A percentile compares a stretch with the other conserved stretches of the same genome.
Conservation (phyloP, 192 early-diverging fungal species). For the Coemansia sp. region DNA sequence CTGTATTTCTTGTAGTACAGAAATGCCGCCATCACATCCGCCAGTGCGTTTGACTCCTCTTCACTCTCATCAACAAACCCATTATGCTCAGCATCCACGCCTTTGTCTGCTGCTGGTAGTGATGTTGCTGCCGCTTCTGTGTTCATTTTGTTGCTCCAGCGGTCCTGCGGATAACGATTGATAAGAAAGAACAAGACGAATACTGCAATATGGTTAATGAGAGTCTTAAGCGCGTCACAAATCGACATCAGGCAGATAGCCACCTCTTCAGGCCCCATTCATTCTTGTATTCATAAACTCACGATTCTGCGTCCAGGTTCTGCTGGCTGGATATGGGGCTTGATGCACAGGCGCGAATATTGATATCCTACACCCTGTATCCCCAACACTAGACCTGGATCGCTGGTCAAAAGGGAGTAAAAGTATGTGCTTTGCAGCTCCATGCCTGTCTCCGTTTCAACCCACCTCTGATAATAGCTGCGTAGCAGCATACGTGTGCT, state of each 20-base stretch:
- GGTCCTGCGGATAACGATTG: background rate
- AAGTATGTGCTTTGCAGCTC: background rate
- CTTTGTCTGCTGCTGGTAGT: background rate
- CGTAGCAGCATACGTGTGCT: background rate
- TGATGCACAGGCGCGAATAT: background rate
- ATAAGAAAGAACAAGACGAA: background rate
- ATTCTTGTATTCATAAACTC: background rate
- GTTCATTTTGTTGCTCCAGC: background rate
- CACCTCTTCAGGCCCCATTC: background rate
- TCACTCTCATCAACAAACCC: conserved; percentile 6
- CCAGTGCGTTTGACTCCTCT: conserved; percentile 32
- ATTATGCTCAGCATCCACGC: background rate
- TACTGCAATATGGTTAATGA: background rate
- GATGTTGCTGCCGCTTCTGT: background rate
- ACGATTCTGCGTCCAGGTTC: background rate
- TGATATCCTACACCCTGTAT: background rate
- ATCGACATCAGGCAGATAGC: background rate
- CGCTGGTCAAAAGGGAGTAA: background rate
- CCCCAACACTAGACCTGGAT: background rate
- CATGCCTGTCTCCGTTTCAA: background rate
- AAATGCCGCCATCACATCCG: conserved; percentile 56
- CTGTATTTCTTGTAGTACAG: conserved; percentile 63
- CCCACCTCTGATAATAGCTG: background rate
- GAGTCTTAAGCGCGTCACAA: background rate
- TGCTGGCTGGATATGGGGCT: conserved; percentile 5